Base-by-base conservation (phyloP, 768 basidiomycete genomes). In the Lactifluus volemus region DNA sequence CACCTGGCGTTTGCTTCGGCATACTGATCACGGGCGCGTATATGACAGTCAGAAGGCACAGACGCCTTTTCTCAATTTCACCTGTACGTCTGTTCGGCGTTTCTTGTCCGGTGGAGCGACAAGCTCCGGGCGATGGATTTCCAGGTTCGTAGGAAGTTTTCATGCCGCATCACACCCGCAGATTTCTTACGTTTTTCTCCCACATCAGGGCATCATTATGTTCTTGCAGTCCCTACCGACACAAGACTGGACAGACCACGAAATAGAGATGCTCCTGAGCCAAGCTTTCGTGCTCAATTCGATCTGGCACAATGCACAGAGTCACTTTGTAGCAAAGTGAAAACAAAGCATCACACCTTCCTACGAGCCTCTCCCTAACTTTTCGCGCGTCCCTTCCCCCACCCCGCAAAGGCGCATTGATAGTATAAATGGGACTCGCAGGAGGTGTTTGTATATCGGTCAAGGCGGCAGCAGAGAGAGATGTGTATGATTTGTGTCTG, bases 1-100 rank as follows among this genome's bases (percentile, higher is more conserved):
- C 34, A 34, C 34, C 6, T 74, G 4, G 38, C 15, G 3, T 25
- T 15, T 34, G 32, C 10, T 25, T 47, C 9, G 30, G 51, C 29
- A n/a, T 47, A 12, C 38, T 53, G 44, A 57, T 15, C n/a, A 25
- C 25, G 49, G 21, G 34, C 44, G 44, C 47, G 21, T 29, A 21
- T 34, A 3, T 41, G 3, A 30, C 32, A 99, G 97, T 89, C 96
- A 14, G 97, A 99, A 74, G 97, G 97, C 5, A 79, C 93, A 2
- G 95, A 99, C 65, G 97, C 97, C 11, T 99, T 99, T 74, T 98
- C 95, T 14, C 93, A 98, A 72, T 99, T 98, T 70, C 97, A 99
- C 71, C 78, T 98, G 17, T 99, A 98, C 70, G 97, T 99, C 30
- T 99, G 97, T 70, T 95, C 93, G 4, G 95, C 96, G 0, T 96